Conservation (phyloP, 1,284 basidiomycete genomes). For the Ustilago loliicola region DNA sequence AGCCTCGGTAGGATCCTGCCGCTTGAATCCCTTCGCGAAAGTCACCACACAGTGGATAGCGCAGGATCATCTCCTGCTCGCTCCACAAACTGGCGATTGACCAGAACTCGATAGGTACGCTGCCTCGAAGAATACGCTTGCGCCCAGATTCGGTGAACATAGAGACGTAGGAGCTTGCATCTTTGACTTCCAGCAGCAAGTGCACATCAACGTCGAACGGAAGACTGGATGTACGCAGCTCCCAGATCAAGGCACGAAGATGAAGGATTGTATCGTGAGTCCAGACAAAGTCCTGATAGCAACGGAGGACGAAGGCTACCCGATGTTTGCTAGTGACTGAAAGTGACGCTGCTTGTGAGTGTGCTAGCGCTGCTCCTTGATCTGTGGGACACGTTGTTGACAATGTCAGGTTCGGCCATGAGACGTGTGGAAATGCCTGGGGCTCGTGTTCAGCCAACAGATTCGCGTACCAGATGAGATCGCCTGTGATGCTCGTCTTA, state of each 20-base stretch:
- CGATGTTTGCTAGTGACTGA: conserved; percentile 4
- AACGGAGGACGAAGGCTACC: conserved; percentile 25
- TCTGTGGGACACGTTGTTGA: not conserved
- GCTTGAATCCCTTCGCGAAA: conserved; percentile 24
- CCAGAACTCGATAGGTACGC: conserved; percentile 35
- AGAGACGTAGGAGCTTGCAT: conserved; percentile 14
- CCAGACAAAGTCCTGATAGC: conserved; percentile 25
- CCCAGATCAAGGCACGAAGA: conserved; percentile 34
- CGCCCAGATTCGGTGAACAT: conserved; percentile 26
- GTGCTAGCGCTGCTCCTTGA: not conserved
- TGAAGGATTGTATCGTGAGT: conserved; percentile 20
- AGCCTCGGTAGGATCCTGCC: conserved; percentile 36
- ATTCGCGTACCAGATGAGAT: conserved; percentile 33
- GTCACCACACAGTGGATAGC: conserved; percentile 30
- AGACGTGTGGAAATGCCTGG: not conserved
- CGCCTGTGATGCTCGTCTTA: not conserved
- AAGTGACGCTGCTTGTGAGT: not conserved
- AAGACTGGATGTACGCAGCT: conserved; percentile 18
- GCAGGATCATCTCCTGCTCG: conserved; percentile 21
- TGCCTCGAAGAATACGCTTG: conserved; percentile 24
- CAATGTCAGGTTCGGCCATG: conserved; percentile 10
- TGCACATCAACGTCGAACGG: conserved; percentile 25
- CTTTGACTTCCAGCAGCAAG: conserved; percentile 31
- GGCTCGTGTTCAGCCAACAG: conserved; percentile 22
- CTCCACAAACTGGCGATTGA: conserved; percentile 25